phyloP scores from a whole-genome alignment of 2,329 filamentous ascomycete genomes.

The Beauveria varroae region DNA sequence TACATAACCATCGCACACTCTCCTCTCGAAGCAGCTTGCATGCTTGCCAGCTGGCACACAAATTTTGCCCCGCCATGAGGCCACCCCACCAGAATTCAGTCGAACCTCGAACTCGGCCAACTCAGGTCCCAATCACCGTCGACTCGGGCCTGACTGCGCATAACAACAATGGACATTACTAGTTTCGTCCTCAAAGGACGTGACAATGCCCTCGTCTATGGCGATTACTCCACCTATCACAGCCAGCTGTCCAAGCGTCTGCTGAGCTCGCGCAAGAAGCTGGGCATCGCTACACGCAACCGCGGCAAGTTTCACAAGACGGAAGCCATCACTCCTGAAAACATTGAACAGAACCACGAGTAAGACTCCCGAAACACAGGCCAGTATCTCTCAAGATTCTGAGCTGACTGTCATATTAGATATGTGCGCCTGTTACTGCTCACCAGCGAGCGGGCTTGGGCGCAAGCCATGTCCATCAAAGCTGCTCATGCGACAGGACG shows the following conservation, averaged over 20 bases:
- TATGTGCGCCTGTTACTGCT: constrained; percentile 74
- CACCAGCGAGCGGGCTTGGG: constrained; percentile 86
- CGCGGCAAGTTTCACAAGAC: constrained; percentile 78
- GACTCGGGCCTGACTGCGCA: neutral
- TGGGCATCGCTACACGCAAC: constrained; percentile 76
- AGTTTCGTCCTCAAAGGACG: constrained; percentile 71
- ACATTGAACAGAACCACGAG: constrained; percentile 69
- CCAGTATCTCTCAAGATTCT: neutral
- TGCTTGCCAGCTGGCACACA: constrained; percentile 1
- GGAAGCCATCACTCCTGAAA: constrained; percentile 60
- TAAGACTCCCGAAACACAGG: constrained; percentile 36
- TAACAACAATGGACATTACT: constrained; percentile 73
- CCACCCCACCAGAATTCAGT: constrained; percentile 11
- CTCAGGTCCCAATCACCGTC: constrained; percentile 2
- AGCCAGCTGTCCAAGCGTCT: constrained; percentile 72
- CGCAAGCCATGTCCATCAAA: constrained; percentile 93
- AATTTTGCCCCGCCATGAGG: constrained; percentile 14
- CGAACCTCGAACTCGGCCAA: neutral
- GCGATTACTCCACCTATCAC: constrained; percentile 83
- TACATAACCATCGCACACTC: constrained; percentile 1
- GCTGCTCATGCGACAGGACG: constrained; percentile 70
- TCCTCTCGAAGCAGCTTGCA: neutral
- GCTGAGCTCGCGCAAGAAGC: constrained; percentile 74
- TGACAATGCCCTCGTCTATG: constrained; percentile 77
- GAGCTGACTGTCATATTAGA: constrained; percentile 34